A percentile compares a stretch with the other conserved stretches of the same genome.
These are phyloP conservation scores for Candida sakaeoensis DNA, from an alignment of 805 yeast species.

Conservation along the genomic window DNA sequence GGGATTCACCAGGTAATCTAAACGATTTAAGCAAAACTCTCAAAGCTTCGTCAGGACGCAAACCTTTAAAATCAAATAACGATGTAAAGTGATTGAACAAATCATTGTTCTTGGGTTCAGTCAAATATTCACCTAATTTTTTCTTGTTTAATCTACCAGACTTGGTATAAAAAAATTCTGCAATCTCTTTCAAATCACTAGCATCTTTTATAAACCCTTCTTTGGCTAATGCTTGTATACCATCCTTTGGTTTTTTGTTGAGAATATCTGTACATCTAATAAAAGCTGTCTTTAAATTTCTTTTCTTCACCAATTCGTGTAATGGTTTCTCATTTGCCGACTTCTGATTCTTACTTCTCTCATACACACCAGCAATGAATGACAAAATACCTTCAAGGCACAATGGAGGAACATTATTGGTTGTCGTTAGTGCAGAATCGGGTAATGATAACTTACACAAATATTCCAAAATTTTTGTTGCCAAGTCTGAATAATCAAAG, in stretches of 20 bases:
- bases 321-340: conserved; percentile 9
- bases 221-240: conserved; percentile 61
- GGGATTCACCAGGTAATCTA: conserved; percentile 96
- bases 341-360: conserved; percentile 36
- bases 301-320: conserved; percentile 38
- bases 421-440: conserved; percentile 73
- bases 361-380: conserved; percentile 60
- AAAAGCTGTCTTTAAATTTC: conserved; percentile 66
- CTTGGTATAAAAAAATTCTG: conserved; percentile 70
- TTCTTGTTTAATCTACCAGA: conserved; percentile 85
- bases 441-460: conserved; percentile 80
- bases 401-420: conserved; percentile 87
- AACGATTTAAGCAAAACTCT: conserved; percentile 77
- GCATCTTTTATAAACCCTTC: conserved; percentile 55
- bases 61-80: conserved; percentile 67
- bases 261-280: conserved; percentile 70
- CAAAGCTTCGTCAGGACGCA: conserved; percentile 91
- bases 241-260: conserved; percentile 75
- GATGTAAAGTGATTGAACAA: conserved; percentile 63
- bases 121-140: conserved; percentile 78
- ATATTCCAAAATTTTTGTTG: conserved; percentile 62
- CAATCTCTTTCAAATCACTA: conserved; percentile 58
- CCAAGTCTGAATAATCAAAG: conserved; percentile 76
- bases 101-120: conserved; percentile 65
- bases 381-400: conserved; percentile 85